Evolutionary conservation across 805 yeast species (phyloP).

Genomic region (Candida golubevii): DNA sequence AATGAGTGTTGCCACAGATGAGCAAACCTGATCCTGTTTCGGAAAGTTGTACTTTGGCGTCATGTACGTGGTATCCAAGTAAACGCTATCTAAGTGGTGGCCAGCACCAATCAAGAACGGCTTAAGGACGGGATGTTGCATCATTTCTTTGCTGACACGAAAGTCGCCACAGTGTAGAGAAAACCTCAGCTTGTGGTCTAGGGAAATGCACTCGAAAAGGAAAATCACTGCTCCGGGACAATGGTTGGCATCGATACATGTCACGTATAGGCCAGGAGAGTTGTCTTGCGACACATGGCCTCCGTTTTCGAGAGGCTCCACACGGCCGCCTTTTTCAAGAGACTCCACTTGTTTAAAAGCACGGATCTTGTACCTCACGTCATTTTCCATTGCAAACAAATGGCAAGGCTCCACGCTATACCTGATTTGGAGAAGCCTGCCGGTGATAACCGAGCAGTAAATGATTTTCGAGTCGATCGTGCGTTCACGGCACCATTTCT

Average conservation of each 20-base stretch:
- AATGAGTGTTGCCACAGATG: slow-evolving; percentile 53
- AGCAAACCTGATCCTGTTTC: slow-evolving; percentile 64
- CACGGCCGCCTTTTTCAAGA: slow-evolving; percentile 15
- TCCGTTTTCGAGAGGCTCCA: slow-evolving; percentile 11
- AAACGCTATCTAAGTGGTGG: slow-evolving; percentile 52
- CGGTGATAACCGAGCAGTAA: slow-evolving; percentile 71
- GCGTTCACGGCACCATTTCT: slow-evolving; percentile 58
- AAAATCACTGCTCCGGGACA: slow-evolving; percentile 94
- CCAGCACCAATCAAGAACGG: slow-evolving; percentile 17
- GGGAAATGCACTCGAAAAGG: slow-evolving; percentile 49
- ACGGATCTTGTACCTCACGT: slow-evolving; percentile 35
- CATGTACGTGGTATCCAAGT: slow-evolving; percentile 88
- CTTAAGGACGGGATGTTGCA: slow-evolving; percentile 32
- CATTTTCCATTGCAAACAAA: slow-evolving; percentile 36
- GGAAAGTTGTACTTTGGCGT: slow-evolving; percentile 75
- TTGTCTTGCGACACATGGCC: slow-evolving; percentile 11
- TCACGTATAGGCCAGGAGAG: slow-evolving; percentile 45
- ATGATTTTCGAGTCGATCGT: slow-evolving; percentile 52
- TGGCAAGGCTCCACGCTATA: slow-evolving; percentile 53
- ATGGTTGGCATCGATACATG: slow-evolving; percentile 82
- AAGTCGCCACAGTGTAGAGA: slow-evolving; percentile 92
- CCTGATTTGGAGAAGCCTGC: slow-evolving; percentile 47
- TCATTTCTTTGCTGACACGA: slow-evolving; percentile 57
- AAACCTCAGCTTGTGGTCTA: slow-evolving; percentile 21
- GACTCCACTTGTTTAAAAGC: slow-evolving; percentile 1